Evolutionary conservation across 371 early-diverging fungal species (phyloP).

Genomic region (Syncephalastrum sp.): DNA sequence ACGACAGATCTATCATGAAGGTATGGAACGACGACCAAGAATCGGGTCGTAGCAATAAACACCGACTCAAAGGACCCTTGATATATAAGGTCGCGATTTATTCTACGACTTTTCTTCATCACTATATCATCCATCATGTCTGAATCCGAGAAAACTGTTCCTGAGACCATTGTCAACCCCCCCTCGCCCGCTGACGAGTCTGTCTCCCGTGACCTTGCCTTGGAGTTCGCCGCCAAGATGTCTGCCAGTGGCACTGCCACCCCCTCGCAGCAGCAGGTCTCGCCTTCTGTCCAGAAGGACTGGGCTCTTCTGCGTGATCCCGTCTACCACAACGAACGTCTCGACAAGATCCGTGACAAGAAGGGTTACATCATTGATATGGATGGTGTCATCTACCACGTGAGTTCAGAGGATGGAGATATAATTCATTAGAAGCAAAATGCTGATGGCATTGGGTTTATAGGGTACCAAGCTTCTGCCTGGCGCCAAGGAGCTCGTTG

Average conservation of each 20-base stretch:
- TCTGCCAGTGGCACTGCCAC: slow-evolving; percentile 8
- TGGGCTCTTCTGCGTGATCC: slow-evolving; percentile 45
- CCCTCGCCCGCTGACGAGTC: slow-evolving; percentile 1
- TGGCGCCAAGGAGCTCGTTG: slow-evolving; percentile 68
- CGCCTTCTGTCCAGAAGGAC: slow-evolving; percentile 23
- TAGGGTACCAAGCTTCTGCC: slow-evolving; percentile 55
- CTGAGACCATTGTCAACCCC: slow-evolving; percentile 10
- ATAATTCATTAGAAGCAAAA: neutral
- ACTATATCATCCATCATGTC: slow-evolving; percentile 7
- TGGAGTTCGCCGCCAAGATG: slow-evolving; percentile 10
- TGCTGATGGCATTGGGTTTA: slow-evolving; percentile 5
- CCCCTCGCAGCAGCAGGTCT: slow-evolving; percentile 10
- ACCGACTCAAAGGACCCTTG: no score
- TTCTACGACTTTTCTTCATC: neutral
- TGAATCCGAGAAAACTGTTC: neutral
- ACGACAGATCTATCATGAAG: no score
- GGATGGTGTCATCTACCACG: slow-evolving; percentile 73
- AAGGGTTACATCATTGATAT: slow-evolving; percentile 68
- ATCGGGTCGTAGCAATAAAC: no score
- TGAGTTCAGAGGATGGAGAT: slow-evolving; percentile 20
- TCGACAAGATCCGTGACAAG: slow-evolving; percentile 57
- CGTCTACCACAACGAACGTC: slow-evolving; percentile 43
- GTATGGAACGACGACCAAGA: no score
- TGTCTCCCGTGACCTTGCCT: slow-evolving; percentile 11
- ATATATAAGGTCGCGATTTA: no score